These are phyloP conservation scores for Pelargonium fulgidum DNA, from an alignment of 441 rosid genomes.

Conservation along the genomic window DNA sequence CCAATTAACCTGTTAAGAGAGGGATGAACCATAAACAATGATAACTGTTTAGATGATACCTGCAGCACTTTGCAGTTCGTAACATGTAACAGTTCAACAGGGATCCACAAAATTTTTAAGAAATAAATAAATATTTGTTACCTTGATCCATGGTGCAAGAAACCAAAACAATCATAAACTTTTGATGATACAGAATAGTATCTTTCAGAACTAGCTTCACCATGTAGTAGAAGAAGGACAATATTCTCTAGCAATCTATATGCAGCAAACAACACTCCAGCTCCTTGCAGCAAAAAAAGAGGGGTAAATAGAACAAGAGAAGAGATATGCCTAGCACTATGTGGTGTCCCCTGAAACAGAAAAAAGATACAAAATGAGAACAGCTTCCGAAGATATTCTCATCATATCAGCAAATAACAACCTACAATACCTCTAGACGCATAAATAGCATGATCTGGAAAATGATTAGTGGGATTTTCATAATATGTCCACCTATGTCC, in stretches of 20 bases:
- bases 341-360: slow-evolving; percentile 49
- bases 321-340: slow-evolving; percentile 44
- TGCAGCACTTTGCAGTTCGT: slow-evolving; percentile 2
- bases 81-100: background rate
- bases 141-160: slow-evolving; percentile 60
- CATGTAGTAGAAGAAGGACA: slow-evolving; percentile 24
- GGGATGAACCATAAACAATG: slow-evolving; percentile 17
- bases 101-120: slow-evolving; percentile 10
- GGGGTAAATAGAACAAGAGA: slow-evolving; percentile 42
- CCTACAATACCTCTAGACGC: slow-evolving; percentile 52
- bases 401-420: slow-evolving; percentile 1
- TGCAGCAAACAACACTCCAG: slow-evolving; percentile 45
- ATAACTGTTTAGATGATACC: background rate
- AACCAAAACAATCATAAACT: slow-evolving; percentile 45
- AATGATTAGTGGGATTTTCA: slow-evolving; percentile 49
- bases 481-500: slow-evolving; percentile 60
- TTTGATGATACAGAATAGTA: slow-evolving; percentile 35
- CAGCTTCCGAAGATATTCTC: slow-evolving; percentile 9
- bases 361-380: background rate
- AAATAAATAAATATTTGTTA: slow-evolving; percentile 11
- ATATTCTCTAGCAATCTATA: slow-evolving; percentile 45
- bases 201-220: slow-evolving; percentile 36
- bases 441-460: slow-evolving; percentile 61
- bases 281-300: slow-evolving; percentile 55
- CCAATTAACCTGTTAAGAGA: slow-evolving; percentile 40